These are phyloP conservation scores for Neurospora sp. DNA, from an alignment of 495 filamentous ascomycete species.

Conservation along the genomic window DNA sequence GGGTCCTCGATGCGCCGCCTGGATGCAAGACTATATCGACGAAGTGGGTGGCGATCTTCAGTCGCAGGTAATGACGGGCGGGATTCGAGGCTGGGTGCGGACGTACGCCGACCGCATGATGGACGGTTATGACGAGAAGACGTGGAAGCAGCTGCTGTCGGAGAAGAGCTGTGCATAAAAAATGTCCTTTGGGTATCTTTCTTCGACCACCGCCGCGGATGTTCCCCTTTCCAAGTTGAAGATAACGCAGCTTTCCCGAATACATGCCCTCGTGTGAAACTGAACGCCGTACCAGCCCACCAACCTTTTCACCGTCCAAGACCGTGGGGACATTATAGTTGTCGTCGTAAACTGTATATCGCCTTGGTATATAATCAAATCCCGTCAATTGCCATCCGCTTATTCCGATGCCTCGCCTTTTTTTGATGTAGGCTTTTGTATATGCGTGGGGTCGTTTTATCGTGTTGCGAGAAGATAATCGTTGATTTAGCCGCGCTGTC, in stretches of 20 bases:
- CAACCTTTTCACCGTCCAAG: background rate
- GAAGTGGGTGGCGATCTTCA: constrained; percentile 25
- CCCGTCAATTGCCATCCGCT: background rate
- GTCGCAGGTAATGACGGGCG: constrained; percentile 35
- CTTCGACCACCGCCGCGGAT: background rate
- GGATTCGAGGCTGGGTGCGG: constrained; percentile 40
- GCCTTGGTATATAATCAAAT: background rate
- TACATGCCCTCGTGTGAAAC: background rate
- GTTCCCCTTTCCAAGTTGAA: background rate
- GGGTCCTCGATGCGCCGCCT: constrained; percentile 37
- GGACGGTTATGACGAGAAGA: constrained; percentile 37
- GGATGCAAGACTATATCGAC: constrained; percentile 36
- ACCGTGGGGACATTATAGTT: background rate
- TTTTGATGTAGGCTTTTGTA: background rate
- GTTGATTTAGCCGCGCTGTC: constrained; percentile 2
- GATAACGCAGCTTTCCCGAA: background rate
- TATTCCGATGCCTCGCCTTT: background rate
- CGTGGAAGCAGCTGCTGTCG: constrained; percentile 27
- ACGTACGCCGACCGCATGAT: constrained; percentile 33
- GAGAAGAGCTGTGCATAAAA: constrained; percentile 14
- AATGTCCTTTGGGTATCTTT: constrained; percentile 8
- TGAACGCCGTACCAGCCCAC: constrained; percentile 4
- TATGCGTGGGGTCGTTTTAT: background rate
- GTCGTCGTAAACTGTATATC: background rate
- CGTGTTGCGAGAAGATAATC: background rate